phyloP scores from a whole-genome alignment of 208 protist genomes.

The Trypanosoma brucei region DNA sequence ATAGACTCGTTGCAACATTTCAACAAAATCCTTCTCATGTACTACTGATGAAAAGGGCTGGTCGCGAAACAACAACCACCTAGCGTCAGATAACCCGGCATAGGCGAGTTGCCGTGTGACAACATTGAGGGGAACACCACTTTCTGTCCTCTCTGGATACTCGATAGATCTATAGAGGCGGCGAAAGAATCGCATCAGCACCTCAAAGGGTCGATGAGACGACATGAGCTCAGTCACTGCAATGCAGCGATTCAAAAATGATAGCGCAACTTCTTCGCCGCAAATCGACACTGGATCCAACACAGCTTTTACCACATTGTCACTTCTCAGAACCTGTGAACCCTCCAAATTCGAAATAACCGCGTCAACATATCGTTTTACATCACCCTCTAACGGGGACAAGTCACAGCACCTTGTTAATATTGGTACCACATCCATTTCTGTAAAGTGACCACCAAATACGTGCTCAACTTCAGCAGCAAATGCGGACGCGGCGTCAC shows the following conservation, averaged over 20 bases:
- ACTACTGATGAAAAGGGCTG: slow-evolving; percentile 4
- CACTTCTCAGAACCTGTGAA: background rate
- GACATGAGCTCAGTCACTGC: background rate
- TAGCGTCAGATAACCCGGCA: slow-evolving; percentile 11
- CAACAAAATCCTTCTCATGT: slow-evolving; percentile 17
- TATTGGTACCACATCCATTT: slow-evolving; percentile 6
- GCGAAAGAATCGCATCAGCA: slow-evolving; percentile 19
- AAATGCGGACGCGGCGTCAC: background rate
- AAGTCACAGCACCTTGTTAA: slow-evolving; percentile 3
- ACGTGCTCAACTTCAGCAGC: slow-evolving; percentile 3
- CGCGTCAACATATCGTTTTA: slow-evolving; percentile 3
- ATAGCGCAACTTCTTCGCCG: background rate
- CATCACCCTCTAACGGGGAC: background rate
- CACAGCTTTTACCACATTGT: slow-evolving; percentile 2
- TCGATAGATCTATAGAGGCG: slow-evolving; percentile 12
- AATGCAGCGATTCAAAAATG: background rate
- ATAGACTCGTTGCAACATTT: slow-evolving; percentile 17
- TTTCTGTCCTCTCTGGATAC: background rate
- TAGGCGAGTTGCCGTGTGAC: slow-evolving; percentile 14
- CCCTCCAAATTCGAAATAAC: background rate
- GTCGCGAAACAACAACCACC: slow-evolving; percentile 13
- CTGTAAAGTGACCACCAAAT: background rate
- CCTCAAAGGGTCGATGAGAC: slow-evolving; percentile 11
- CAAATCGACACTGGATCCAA: background rate
- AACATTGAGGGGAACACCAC: slow-evolving; percentile 10